Conservation (phyloP, 208 protist genomes). For the Lotmaria passim region DNA sequence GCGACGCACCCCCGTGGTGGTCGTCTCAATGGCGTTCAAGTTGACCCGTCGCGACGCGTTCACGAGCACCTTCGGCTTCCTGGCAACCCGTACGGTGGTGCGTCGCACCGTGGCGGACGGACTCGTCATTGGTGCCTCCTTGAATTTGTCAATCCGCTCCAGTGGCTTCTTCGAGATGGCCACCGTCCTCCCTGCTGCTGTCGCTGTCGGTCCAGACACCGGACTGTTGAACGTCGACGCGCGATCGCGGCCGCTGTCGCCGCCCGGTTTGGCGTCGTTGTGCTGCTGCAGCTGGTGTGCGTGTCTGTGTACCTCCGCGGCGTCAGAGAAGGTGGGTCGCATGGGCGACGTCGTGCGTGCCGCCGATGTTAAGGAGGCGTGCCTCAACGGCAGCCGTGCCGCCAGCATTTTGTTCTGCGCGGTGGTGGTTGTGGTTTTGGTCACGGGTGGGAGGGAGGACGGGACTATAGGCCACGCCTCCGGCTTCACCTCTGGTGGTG, state of each 20-base stretch:
- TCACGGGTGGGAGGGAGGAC: constrained; percentile 2
- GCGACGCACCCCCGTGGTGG: constrained; percentile 2
- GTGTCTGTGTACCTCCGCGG: background rate
- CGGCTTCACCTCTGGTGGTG: background rate
- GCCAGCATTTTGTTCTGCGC: constrained; percentile 2
- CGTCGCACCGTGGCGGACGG: constrained; percentile 30
- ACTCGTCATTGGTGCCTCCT: constrained; percentile 24
- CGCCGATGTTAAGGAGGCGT: background rate
- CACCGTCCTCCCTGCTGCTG: background rate
- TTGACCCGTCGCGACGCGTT: constrained; percentile 1
- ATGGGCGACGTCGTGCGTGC: background rate
- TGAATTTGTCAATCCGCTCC: constrained; percentile 27
- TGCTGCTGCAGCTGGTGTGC: background rate
- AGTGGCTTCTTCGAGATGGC: background rate
- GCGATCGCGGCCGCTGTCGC: background rate
- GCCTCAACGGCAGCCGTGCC: constrained; percentile 7
- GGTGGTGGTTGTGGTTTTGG: background rate
- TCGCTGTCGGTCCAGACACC: background rate
- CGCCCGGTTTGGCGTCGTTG: background rate
- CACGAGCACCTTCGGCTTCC: constrained; percentile 7
- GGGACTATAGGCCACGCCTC: background rate
- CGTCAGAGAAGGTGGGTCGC: background rate
- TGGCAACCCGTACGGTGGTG: constrained; percentile 20
- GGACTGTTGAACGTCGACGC: background rate
- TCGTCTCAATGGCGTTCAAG: background rate